phyloP scores from a whole-genome alignment of 768 basidiomycete genomes.

The Mycena pura region DNA sequence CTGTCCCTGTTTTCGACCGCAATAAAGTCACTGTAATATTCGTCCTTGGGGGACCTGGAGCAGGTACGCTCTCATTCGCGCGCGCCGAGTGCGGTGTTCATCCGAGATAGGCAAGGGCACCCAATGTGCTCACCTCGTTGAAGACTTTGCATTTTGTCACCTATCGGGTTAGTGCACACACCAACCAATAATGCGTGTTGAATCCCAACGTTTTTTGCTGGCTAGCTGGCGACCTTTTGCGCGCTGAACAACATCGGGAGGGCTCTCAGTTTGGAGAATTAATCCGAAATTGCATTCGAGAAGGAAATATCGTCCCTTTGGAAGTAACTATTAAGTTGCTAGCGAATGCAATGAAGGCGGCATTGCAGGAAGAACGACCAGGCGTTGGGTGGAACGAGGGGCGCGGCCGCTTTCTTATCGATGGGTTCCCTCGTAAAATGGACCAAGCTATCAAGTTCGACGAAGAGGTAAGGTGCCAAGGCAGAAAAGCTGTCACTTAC shows the following conservation, averaged over 20 bases:
- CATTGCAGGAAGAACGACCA: conserved; percentile 50
- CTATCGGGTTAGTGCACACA: conserved; percentile 73
- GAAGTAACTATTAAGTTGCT: conserved; percentile 96
- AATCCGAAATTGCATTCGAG: conserved; percentile 87
- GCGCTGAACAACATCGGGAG: conserved; percentile 89
- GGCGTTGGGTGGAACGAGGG: conserved; percentile 72
- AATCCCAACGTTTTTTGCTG: conserved; percentile 15
- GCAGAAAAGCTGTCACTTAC: no score
- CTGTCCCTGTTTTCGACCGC: conserved; percentile 66
- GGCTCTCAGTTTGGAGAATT: conserved; percentile 84
- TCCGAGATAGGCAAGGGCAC: conserved; percentile 96
- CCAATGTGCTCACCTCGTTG: conserved; percentile 85
- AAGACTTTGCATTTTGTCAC: conserved; percentile 89
- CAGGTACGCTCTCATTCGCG: no score
- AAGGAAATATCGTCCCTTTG: conserved; percentile 95
- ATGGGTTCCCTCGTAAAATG: conserved; percentile 99
- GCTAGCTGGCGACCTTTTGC: conserved; percentile 94
- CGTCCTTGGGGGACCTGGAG: conserved; percentile 96
- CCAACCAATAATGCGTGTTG: neutral
- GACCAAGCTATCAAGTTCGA: conserved; percentile 96
- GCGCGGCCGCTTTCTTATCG: conserved; percentile 88
- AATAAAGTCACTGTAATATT: conserved; percentile 87
- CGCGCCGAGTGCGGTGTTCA: no score
- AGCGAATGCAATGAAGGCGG: conserved; percentile 86
- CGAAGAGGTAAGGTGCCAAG: conserved; percentile 75